Base-by-base conservation (phyloP, 2,329 filamentous ascomycete genomes). In the Trichoderma polysporum region DNA sequence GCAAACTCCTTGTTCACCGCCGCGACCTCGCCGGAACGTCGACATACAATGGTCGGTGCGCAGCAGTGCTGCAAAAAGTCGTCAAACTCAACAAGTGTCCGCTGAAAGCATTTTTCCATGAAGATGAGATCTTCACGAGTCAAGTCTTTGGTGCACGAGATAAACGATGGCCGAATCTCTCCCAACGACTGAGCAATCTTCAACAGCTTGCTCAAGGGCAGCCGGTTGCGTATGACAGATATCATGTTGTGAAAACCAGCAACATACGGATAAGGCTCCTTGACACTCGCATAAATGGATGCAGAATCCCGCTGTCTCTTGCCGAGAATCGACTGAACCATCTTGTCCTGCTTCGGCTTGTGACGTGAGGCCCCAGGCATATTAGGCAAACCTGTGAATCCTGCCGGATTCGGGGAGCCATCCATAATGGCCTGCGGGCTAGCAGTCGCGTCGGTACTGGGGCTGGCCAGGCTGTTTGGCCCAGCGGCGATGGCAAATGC, bases 31-130 rank as follows among this genome's bases (percentile, higher is more conserved):
- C 95, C 95, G 0, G 94, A 97, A 56, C 95, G 88, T 56, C 95
- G 89, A 74, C 93, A 96, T 29, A 98, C 92, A 67, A 99, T 88
- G 0, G 94, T 97, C 0, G 95, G 95, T 4, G 93, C 96, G 45
- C 93, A 93, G 68, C 91, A 93, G 70, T 93, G 89, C 66, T 92
- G 89, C 82, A 97, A 91, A 71, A 96, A 95, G 70, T 97, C 93
- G 75, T 98, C 93, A 74, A 97, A 96, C 76, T 97, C 93, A 74
- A 93, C 93, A 12, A 98, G 83, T 0, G 93, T 96, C 41, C 95
- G 88, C 78, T 99, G 95, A 75, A 98, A 93, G 74, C 92, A 96
- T 79, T 97, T 97, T 78, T 99, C 95, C 91, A 97, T 97, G 77
- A 98, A 97, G 25, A 99, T 89, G 31, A 98, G 83, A 77, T 99